phyloP scores from a whole-genome alignment of 306 rosid genomes.

The Nissolia schottii region DNA sequence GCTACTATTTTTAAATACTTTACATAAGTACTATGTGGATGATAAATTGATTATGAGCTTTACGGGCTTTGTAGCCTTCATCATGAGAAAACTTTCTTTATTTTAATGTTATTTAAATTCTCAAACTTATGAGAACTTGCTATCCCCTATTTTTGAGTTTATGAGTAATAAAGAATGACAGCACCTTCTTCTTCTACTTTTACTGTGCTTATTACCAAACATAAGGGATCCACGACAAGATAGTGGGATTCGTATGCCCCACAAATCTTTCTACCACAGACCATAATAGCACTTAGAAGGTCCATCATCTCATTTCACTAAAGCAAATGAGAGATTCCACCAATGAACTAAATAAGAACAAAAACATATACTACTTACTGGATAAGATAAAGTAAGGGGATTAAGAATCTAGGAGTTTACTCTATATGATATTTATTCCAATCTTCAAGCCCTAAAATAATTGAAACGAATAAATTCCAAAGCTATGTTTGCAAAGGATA shows the following conservation, averaged over 20 bases:
- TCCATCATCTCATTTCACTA: background rate
- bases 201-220: background rate
- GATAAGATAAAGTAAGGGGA: background rate
- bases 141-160: background rate
- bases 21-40: background rate
- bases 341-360: background rate
- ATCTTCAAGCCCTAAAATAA: background rate
- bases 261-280: conserved; percentile 26
- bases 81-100: background rate
- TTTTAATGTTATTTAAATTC: too few species aligned
- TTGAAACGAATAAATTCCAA: background rate
- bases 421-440: background rate
- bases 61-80: background rate
- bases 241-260: conserved; percentile 21
- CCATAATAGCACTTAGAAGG: conserved; percentile 28
- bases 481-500: background rate
- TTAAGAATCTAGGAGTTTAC: background rate
- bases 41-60: background rate
- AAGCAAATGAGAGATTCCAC: conserved; percentile 25
- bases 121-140: background rate
- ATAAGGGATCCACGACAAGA: conserved; percentile 1
- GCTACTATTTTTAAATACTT: background rate
- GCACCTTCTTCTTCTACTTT: background rate
- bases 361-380: background rate
- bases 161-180: background rate